Conservation (phyloP, 2,329 filamentous ascomycete genomes). For the Colletotrichum tropicicola region DNA sequence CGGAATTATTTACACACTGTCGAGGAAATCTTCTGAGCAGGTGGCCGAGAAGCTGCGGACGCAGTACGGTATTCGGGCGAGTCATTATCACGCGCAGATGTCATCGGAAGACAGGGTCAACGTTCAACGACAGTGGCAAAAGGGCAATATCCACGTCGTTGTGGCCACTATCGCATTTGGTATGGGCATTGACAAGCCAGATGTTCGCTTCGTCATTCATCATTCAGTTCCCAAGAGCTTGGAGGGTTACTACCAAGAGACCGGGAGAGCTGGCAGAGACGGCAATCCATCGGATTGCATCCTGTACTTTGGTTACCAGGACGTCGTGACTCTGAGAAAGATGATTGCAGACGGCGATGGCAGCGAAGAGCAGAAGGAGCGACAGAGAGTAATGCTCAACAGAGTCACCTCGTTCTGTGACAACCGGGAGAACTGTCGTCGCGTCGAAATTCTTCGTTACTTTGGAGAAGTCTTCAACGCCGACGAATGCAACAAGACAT, state of each 20-base stretch:
- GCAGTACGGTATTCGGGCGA: slow-evolving; percentile 73
- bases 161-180: slow-evolving; percentile 98
- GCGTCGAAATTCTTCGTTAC: slow-evolving; percentile 89
- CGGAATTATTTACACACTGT: slow-evolving; percentile 94
- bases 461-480: slow-evolving; percentile 86
- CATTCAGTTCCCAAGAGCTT: slow-evolving; percentile 92
- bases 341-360: slow-evolving; percentile 88
- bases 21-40: slow-evolving; percentile 82
- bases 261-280: slow-evolving; percentile 91
- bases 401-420: slow-evolving; percentile 89
- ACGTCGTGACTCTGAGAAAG: slow-evolving; percentile 76
- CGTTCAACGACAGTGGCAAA: slow-evolving; percentile 86
- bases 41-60: slow-evolving; percentile 75
- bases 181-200: slow-evolving; percentile 99
- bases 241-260: slow-evolving; percentile 98
- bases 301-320: slow-evolving; percentile 85
- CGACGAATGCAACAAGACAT: slow-evolving; percentile 76
- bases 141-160: slow-evolving; percentile 82
- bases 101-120: slow-evolving; percentile 71
- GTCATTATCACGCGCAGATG: slow-evolving; percentile 89
- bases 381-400: slow-evolving; percentile 86
- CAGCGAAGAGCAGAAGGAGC: slow-evolving; percentile 79
- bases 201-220: slow-evolving; percentile 97
- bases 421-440: slow-evolving; percentile 86
- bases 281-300: slow-evolving; percentile 89